Evolutionary conservation across 1,139 yeast species (phyloP), one percentile per base, ranked within the genome.

Genomic region (Yamadazyma oceani): DNA sequence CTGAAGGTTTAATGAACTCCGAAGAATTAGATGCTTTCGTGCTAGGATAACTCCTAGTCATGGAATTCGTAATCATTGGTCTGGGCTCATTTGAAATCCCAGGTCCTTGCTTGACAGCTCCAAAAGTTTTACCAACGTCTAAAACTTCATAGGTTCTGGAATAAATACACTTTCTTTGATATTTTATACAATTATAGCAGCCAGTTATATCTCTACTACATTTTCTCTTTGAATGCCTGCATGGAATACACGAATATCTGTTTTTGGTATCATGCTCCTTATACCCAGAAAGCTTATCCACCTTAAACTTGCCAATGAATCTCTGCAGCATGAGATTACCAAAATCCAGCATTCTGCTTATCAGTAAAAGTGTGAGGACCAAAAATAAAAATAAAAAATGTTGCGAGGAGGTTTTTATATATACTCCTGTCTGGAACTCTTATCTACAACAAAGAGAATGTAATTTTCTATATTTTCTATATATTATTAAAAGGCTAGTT

Each of bases 161-260:
- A 46, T 75, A 76, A 15, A 55, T 58, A 51, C 82, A 76, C 2
- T 34, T 35, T 36, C 59, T 66, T 4, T 58, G 56, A 3, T 68
- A 64, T 40, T 60, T 66, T 11, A 39, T 41, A 46, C 82, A 76
- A 43, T 69, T 71, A 8, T 47, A 39, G 44, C 82, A 75, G n/a
- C 50, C 58, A 0, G 80, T 78, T 2, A 57, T 40, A 14, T 64
- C 61, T 44, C 70, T 69, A 2, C 74, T 60, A 49, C 82, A 76
- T 46, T 69, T 72, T 51, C 73, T 74, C 55, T 76, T 75, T 32
- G 73, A 53, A 32, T 64, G 56, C 36, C 80, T 36, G 37, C 56
- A 52, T 22, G 45, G 27, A 5, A 42, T 26, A 40, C 55, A 52
- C 4, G 44, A 34, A 12, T 26, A 32, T 15, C 26, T 28, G 17